Percentiles rank a stretch among this genome's conserved stretches.
Evolutionary conservation across 2,329 filamentous ascomycete genomes (phyloP).

Genomic region (Pestalotiopsis sp.): DNA sequence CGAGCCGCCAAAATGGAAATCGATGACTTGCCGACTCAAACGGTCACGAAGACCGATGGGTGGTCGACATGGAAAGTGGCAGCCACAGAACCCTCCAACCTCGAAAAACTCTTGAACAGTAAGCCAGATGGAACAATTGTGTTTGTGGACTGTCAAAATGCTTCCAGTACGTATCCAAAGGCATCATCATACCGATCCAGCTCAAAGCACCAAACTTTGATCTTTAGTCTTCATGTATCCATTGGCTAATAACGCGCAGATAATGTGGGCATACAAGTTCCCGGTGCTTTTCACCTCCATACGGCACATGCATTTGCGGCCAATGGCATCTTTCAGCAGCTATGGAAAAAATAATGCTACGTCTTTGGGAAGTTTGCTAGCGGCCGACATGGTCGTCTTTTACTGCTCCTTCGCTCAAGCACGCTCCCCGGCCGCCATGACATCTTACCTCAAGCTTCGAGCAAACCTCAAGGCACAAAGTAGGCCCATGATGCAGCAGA

Average conservation of each 20-base stretch:
- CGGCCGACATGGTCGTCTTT: not conserved
- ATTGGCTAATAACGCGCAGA: not conserved
- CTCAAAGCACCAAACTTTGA: not conserved
- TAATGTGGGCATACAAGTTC: not conserved
- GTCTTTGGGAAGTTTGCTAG: not conserved
- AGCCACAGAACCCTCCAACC: not conserved
- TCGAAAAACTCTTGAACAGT: not conserved
- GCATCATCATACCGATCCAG: not conserved
- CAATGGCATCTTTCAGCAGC: not conserved
- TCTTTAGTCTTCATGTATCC: not conserved
- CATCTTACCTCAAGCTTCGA: not conserved
- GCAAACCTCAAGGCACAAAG: not conserved
- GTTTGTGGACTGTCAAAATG: not conserved
- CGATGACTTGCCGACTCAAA: not conserved
- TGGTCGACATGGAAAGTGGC: not conserved
- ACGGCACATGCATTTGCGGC: not conserved
- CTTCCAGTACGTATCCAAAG: not conserved
- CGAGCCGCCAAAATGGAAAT: not conserved
- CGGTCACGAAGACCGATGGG: not conserved
- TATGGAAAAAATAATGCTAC: not conserved
- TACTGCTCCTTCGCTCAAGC: not conserved
- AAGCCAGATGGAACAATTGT: not conserved
- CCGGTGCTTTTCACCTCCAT: not conserved
- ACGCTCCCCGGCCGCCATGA: not conserved
- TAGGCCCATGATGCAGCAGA: not conserved